Evolutionary conservation across 176 grass and related monocot species (phyloP).

Genomic region (Aegilops speltoides): DNA sequence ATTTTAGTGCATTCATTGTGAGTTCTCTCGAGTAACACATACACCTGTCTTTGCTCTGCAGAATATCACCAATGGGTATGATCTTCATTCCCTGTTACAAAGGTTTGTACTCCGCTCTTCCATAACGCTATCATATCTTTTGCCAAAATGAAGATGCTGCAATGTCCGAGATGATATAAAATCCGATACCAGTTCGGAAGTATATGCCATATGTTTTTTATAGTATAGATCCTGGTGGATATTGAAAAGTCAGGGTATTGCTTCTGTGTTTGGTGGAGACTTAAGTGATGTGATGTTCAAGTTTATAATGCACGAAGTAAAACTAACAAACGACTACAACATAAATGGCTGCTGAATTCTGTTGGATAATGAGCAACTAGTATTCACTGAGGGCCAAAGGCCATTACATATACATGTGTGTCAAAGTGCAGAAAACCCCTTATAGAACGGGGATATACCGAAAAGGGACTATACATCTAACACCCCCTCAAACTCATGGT

Average conservation of each 20-base stretch:
- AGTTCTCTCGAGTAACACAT: not conserved
- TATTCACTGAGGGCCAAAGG: too few species aligned
- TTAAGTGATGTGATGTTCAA: not conserved
- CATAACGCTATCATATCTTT: not conserved
- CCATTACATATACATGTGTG: too few species aligned
- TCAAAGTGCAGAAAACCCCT: too few species aligned
- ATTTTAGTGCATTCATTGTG: not conserved
- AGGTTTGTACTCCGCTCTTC: conserved; percentile 50
- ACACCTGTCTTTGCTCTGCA: conserved; percentile 36
- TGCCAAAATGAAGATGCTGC: not conserved
- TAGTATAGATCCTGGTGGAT: not conserved
- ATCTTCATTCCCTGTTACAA: conserved; percentile 99
- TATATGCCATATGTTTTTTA: not conserved
- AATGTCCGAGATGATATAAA: not conserved
- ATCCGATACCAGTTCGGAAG: not conserved
- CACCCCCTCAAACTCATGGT: too few species aligned
- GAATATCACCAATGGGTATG: conserved; percentile 95
- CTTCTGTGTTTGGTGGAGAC: not conserved
- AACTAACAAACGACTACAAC: not conserved
- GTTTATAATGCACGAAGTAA: not conserved
- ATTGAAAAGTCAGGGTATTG: not conserved
- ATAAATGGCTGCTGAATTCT: not conserved
- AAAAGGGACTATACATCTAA: too few species aligned
- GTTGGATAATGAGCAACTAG: too few species aligned
- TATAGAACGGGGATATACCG: too few species aligned